phyloP scores from a whole-genome alignment of 2,329 filamentous ascomycete species.

The Penicillium sp. region DNA sequence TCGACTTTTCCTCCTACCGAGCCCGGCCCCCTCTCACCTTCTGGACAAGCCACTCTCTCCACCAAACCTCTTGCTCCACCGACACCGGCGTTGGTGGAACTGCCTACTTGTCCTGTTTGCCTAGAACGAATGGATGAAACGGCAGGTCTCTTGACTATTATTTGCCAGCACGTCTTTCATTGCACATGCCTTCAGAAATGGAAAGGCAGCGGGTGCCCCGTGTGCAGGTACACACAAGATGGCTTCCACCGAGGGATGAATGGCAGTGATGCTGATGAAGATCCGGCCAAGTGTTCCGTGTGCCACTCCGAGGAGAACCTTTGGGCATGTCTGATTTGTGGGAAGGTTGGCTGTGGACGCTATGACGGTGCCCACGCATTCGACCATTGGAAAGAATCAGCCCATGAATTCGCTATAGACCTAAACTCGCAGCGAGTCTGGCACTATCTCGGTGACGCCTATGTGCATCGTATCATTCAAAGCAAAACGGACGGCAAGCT shows the following conservation, averaged over 20 bases:
- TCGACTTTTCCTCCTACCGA: constrained; percentile 24
- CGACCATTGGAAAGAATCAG: constrained; percentile 85
- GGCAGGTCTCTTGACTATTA: constrained; percentile 88
- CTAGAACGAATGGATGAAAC: constrained; percentile 98
- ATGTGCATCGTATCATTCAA: constrained; percentile 92
- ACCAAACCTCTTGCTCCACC: constrained; percentile 67
- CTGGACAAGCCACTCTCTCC: constrained; percentile 49
- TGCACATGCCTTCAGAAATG: constrained; percentile 95
- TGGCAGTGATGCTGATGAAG: constrained; percentile 58
- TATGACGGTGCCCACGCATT: constrained; percentile 95
- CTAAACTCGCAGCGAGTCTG: constrained; percentile 92
- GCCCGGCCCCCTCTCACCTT: constrained; percentile 10
- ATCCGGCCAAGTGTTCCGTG: constrained; percentile 64
- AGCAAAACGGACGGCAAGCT: constrained; percentile 91
- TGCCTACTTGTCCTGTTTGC: constrained; percentile 95
- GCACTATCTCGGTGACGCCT: constrained; percentile 95
- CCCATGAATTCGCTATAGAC: constrained; percentile 90
- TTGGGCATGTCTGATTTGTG: constrained; percentile 95
- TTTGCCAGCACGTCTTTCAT: constrained; percentile 97
- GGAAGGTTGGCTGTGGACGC: constrained; percentile 86
- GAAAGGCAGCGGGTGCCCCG: constrained; percentile 90
- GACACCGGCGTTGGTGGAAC: constrained; percentile 81
- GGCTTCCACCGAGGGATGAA: constrained; percentile 48
- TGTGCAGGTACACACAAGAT: constrained; percentile 84
- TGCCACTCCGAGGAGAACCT: constrained; percentile 81